Evolutionary conservation across 2,329 filamentous ascomycete species (phyloP), one percentile per base, ranked within the genome.

Genomic region (Sporothrix pseudoabietina): DNA sequence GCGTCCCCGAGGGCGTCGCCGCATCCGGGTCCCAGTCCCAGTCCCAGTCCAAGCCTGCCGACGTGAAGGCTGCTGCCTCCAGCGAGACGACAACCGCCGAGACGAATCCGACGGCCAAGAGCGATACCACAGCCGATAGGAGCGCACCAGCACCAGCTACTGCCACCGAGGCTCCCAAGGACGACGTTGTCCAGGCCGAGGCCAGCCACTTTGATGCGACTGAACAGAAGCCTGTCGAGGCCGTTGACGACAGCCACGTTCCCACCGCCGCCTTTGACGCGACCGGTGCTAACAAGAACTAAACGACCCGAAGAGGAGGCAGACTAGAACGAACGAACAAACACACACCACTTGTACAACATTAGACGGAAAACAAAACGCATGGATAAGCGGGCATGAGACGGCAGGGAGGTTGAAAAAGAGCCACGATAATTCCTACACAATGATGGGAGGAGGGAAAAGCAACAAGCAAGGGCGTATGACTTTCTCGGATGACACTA

Each of bases 231-330:
- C n/a, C 30, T 26, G 59, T 55, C 47, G 74, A 69, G n/a, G 39
- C 12, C 8, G 22, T 26, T 14, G 73, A 74, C 12, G 75, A 75
- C 14, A 65, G 77, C 5, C 71, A 74, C 69, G 49, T 74, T 49
- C 79, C 80, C 2, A 78, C 75, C 73, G 75, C 76, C 71, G 79
- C 79, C 1, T 75, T 77, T 16, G 81, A 82, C 65, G 80, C 80
- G 44, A 81, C 81, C 0, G 76, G 74, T 22, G 80, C 79, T 30
- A 82, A 81, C 76, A 73, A 76, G 41, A 72, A 65, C n/a, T 76
- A 77, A 75, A 32, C 30, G 26, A 44, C 9, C 8, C 8, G 19
- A 26, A 26, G 1, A 59, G 32, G 47, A 44, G 10, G 26, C 8
- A 16, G 32, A 14, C 7, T 10, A 12, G 32, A 19, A 26, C 30